Base-by-base conservation (phyloP, 768 basidiomycete species). In the Coprinopsis cinerea region DNA sequence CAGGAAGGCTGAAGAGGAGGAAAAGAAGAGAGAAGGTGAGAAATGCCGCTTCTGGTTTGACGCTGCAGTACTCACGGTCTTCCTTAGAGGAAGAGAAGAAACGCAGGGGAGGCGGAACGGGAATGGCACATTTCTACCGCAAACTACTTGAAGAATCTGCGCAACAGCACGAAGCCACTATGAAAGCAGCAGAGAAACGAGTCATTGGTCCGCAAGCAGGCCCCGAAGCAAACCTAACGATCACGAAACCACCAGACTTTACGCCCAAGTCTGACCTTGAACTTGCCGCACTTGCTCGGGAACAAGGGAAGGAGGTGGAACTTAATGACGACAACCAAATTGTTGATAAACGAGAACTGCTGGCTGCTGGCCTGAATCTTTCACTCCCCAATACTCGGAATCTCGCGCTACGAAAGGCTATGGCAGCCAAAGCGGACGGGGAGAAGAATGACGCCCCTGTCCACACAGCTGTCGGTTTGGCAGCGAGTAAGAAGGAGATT, bases 271-370 rank as follows among this genome's bases (percentile, higher is more conserved):
- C 88, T 30, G 92, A 95, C 65, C 59, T 79, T 24, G 85, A 91
- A 59, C 74, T 91, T 23, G 91, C 88, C 20, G 77, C 65, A 37
- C 58, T 77, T 37, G 91, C 92, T 14, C 73, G 74, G 56, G 79
- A 75, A 51, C 75, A 86, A 59, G 94, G 93, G 20, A 88, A 88
- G 64, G 75, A 82, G 10, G 84, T 99, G 27, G 95, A 97, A 65
- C 70, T 97, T 27, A 98, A 98, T 64, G 95, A 98, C 64, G 94
- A 97, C 58, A 94, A 93, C 58, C 90, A 94, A 63, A 93, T 98
- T 40, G 86, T 99, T 42, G 96, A 99, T 70, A 93, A 94, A 61
- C 84, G 94, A 49, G 90, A 94, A 46, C 72, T 99, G 6, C 73
- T 98, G 39, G 81, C 85, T 18, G 94, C 95, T 3, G 96, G 96